Base-by-base conservation (phyloP, 2,329 filamentous ascomycete species). In the Herpotrichia juniperi region DNA sequence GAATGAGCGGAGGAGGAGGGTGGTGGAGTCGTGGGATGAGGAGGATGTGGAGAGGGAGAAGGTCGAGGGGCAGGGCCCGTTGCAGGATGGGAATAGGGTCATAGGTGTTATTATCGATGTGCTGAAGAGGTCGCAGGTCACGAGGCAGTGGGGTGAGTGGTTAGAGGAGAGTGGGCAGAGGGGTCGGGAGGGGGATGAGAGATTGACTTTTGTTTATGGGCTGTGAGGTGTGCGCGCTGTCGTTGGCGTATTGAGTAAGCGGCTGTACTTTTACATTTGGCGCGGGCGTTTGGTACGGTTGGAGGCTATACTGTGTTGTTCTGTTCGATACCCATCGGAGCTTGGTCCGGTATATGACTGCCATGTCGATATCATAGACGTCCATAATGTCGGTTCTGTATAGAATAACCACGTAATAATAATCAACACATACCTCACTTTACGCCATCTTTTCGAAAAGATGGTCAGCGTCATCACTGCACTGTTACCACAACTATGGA, bases 201-300 rank as follows among this genome's bases (percentile, higher is more conserved):
- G 71, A 63, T 57, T 79, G 42, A 80, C 77, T 0, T 80, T 78
- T 60, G 59, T 73, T 42, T 80, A 79, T 54, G 74, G 75, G 10
- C 50, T 72, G 22, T 68, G 16, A 40, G 19, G 5, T 30, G 14
- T 24, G 24, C 43, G 10, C 22, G 10, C 37, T 44, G 17, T 7
- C 24, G 2, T 16, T 37, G 34, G 34, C 7, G 12, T 37, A n/a
- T 6, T 10, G 9, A 9, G 16, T 9, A 30, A 3, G 10, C n/a
- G 22, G 6, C 31, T 10, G 22, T 32, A 14, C 4, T 24, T 11
- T 11, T 28, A 28, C 21, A 9, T 19, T 19, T 9, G 22, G 37
- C 37, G n/a, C 7, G 7, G 37, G 11, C 7, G 9, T 9, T 9
- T 35, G 4, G n/a, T 22, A 7, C 16, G 24, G 28, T 44, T 12